Percentiles rank a stretch among this genome's conserved stretches.
phyloP scores from a whole-genome alignment of 1,139 yeast genomes.

The Magnusiomyces ingens region DNA sequence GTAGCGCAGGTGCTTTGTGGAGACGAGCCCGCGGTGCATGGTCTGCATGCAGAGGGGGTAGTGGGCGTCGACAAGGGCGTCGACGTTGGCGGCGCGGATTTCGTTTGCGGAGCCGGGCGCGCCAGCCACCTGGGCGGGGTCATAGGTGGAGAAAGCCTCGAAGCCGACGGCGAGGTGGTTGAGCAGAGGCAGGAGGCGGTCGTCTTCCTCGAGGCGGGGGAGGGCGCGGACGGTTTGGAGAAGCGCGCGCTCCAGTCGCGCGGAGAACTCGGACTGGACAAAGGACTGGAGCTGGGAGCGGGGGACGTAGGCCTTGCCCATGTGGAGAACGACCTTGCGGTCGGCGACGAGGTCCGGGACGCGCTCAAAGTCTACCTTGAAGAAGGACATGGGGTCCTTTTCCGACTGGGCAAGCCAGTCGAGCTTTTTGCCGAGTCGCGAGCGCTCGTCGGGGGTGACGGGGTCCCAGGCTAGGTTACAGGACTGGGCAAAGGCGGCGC shows the following conservation, averaged over 20 bases:
- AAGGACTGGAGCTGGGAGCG: constrained; percentile 69
- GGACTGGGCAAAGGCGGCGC: constrained; percentile 56
- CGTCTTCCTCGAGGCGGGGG: constrained; percentile 88
- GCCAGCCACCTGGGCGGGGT: constrained; percentile 15
- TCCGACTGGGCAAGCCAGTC: constrained; percentile 33
- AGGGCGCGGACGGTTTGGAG: constrained; percentile 66
- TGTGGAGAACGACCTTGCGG: constrained; percentile 57
- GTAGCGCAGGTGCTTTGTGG: constrained; percentile 69
- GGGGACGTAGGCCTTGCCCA: constrained; percentile 82
- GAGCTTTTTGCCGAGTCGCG: constrained; percentile 43
- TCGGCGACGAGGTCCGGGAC: constrained; percentile 68
- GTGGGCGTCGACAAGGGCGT: constrained; percentile 50
- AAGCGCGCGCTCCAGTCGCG: constrained; percentile 47
- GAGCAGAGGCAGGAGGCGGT: constrained; percentile 75
- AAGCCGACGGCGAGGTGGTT: constrained; percentile 74
- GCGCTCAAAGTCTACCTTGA: constrained; percentile 80
- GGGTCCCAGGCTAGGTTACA: constrained; percentile 58
- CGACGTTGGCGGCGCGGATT: constrained; percentile 59
- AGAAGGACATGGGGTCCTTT: constrained; percentile 27
- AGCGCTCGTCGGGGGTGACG: constrained; percentile 58
- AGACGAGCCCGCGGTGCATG: constrained; percentile 54
- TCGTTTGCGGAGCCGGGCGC: constrained; percentile 31
- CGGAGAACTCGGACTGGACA: constrained; percentile 59
- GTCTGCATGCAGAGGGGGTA: constrained; percentile 80
- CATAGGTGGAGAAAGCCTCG: constrained; percentile 23